A percentile compares a stretch with the other conserved stretches of the same genome.
phyloP scores from a whole-genome alignment of 176 grass and related monocot genomes.

The Carex pumila region DNA sequence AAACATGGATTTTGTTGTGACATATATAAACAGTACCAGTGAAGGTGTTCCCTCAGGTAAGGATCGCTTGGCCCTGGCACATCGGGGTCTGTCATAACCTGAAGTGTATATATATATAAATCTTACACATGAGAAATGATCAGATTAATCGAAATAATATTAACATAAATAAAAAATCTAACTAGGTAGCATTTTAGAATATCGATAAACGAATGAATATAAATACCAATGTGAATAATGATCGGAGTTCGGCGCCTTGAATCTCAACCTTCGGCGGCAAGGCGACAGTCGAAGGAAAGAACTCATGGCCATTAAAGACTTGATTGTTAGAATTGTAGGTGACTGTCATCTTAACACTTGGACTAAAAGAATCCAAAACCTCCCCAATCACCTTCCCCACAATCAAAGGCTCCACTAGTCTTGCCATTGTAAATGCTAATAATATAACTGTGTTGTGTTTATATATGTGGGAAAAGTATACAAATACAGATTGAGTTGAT shows the following conservation, averaged over 20 bases:
- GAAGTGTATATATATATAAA: slow-evolving; percentile 28
- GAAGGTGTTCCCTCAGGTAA: slow-evolving; percentile 80
- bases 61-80: slow-evolving; percentile 95
- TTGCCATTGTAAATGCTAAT: slow-evolving; percentile 45
- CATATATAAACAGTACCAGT: slow-evolving; percentile 43
- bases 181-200: slow-evolving; percentile 2
- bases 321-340: slow-evolving; percentile 72
- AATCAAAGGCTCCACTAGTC: slow-evolving; percentile 59
- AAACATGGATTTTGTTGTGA: not conserved
- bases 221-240: slow-evolving; percentile 80
- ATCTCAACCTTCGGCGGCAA: slow-evolving; percentile 73
- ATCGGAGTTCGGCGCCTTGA: slow-evolving; percentile 73
- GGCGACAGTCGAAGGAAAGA: slow-evolving; percentile 63
- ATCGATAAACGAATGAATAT: not conserved
- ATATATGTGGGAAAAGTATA: not conserved
- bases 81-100: slow-evolving; percentile 94
- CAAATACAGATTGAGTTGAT: not conserved
- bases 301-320: slow-evolving; percentile 88
- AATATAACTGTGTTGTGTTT: not conserved
- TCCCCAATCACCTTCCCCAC: slow-evolving; percentile 91
- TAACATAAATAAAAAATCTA: not conserved
- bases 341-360: slow-evolving; percentile 63
- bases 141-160: not conserved
- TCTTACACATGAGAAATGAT: not conserved
- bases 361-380: slow-evolving; percentile 80